Evolutionary conservation across 2,329 filamentous ascomycete genomes (phyloP).

Genomic region (Pyrenochaeta sp.): DNA sequence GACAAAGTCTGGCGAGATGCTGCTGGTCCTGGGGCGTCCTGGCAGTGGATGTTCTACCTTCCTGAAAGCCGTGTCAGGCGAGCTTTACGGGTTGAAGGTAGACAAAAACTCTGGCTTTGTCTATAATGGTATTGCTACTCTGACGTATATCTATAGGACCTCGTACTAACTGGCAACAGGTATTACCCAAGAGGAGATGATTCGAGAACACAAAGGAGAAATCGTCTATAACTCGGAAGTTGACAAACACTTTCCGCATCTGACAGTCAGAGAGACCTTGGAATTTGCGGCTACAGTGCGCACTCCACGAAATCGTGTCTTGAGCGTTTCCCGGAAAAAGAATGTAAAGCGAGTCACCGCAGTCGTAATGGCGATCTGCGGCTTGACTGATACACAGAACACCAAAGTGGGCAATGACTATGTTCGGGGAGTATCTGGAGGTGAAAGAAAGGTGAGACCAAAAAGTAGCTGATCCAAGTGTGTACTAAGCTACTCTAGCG

Average conservation of each 20-base stretch:
- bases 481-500: slow-evolving; percentile 39
- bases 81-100: slow-evolving; percentile 78
- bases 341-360: slow-evolving; percentile 70
- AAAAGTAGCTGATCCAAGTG: too few relatives aligned
- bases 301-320: neutral
- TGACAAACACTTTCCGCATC: neutral
- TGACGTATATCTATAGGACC: too few relatives aligned
- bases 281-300: neutral
- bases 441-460: slow-evolving; percentile 67
- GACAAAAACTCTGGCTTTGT: slow-evolving; percentile 77
- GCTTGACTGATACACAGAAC: slow-evolving; percentile 74
- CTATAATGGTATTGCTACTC: slow-evolving; percentile 56
- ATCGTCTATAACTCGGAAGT: neutral
- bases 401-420: slow-evolving; percentile 76
- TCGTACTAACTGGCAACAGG: neutral
- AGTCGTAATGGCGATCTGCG: slow-evolving; percentile 76
- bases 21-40: slow-evolving; percentile 76
- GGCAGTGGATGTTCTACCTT: slow-evolving; percentile 77
- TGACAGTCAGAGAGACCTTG: neutral
- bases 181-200: neutral
- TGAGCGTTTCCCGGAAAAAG: slow-evolving; percentile 60
- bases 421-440: slow-evolving; percentile 74
- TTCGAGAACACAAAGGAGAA: neutral
- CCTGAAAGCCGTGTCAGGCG: slow-evolving; percentile 80
- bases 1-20: slow-evolving; percentile 73